These are phyloP conservation scores for Trametes coccinea DNA, from an alignment of 768 basidiomycete genomes.

Conservation along the genomic window DNA sequence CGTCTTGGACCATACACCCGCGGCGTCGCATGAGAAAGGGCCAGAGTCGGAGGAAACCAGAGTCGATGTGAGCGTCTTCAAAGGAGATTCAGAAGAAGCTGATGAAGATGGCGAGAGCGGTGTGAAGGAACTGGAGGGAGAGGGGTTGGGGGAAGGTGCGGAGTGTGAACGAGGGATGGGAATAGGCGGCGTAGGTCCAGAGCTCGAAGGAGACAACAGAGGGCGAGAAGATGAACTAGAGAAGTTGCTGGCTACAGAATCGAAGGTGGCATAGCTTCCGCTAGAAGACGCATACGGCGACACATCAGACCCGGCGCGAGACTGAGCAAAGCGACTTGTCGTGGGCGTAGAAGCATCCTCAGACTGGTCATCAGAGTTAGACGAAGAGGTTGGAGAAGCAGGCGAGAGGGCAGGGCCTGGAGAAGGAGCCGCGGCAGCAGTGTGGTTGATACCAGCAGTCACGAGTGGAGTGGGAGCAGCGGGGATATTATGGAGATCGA, in stretches of 20 bases:
- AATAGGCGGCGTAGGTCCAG: constrained; percentile 9
- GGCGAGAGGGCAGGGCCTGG: constrained; percentile 8
- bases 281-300: constrained; percentile 19
- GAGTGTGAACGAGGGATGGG: constrained; percentile 18
- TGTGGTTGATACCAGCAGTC: constrained; percentile 13
- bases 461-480: constrained; percentile 18
- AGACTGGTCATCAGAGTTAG: constrained; percentile 22
- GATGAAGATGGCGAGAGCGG: constrained; percentile 12
- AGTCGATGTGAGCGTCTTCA: constrained; percentile 50
- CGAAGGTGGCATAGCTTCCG: constrained; percentile 22
- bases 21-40: constrained; percentile 51
- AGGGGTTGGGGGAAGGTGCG: constrained; percentile 23
- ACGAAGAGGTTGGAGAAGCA: constrained; percentile 33
- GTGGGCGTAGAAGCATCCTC: constrained; percentile 16
- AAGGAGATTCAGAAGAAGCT: constrained; percentile 12
- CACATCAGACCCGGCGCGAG: neutral
- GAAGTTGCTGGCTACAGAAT: constrained; percentile 23
- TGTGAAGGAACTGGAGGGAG: neutral
- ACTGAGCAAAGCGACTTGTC: constrained; percentile 7
- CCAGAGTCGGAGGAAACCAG: constrained; percentile 54
- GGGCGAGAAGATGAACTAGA: constrained; percentile 22
- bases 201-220: constrained; percentile 17
- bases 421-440: constrained; percentile 11
- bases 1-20: constrained; percentile 63
- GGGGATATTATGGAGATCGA: constrained; percentile 45